phyloP scores from a whole-genome alignment of 257 asterid species.

The Solanum clarkiae region DNA sequence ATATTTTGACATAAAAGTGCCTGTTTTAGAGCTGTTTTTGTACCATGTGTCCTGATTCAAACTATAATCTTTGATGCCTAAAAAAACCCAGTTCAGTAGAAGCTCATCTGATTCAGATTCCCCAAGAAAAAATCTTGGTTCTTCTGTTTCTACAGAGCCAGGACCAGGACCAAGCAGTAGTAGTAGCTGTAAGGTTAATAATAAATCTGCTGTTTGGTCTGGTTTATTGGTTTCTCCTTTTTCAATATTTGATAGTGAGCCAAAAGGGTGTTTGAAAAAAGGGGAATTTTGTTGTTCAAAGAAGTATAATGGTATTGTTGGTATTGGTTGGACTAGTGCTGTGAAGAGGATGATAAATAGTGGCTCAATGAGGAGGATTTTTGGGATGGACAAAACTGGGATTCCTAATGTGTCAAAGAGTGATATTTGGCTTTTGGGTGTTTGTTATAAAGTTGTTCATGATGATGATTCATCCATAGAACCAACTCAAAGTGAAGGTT shows the following conservation, averaged over 20 bases:
- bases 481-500: slow-evolving; percentile 83
- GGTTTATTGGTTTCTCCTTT: slow-evolving; percentile 26
- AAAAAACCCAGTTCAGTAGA: background rate
- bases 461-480: slow-evolving; percentile 46
- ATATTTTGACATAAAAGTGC: background rate
- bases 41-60: background rate
- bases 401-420: slow-evolving; percentile 38
- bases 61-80: slow-evolving; percentile 2
- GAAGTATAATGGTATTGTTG: slow-evolving; percentile 24
- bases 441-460: slow-evolving; percentile 56
- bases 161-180: slow-evolving; percentile 28
- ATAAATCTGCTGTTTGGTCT: slow-evolving; percentile 16
- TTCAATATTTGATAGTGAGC: slow-evolving; percentile 15
- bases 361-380: slow-evolving; percentile 75
- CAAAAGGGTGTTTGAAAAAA: slow-evolving; percentile 7
- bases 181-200: background rate
- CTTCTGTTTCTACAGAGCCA: slow-evolving; percentile 13
- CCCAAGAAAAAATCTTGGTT: background rate
- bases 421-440: slow-evolving; percentile 90
- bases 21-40: background rate
- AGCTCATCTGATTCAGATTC: slow-evolving; percentile 3
- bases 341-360: slow-evolving; percentile 68
- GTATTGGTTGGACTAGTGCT: slow-evolving; percentile 37
- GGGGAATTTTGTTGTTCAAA: slow-evolving; percentile 1
- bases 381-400: slow-evolving; percentile 45